Evolutionary conservation across 192 early-diverging fungal species (phyloP), one percentile per base, ranked within the genome.

Genomic region (Umbelopsis vinacea): DNA sequence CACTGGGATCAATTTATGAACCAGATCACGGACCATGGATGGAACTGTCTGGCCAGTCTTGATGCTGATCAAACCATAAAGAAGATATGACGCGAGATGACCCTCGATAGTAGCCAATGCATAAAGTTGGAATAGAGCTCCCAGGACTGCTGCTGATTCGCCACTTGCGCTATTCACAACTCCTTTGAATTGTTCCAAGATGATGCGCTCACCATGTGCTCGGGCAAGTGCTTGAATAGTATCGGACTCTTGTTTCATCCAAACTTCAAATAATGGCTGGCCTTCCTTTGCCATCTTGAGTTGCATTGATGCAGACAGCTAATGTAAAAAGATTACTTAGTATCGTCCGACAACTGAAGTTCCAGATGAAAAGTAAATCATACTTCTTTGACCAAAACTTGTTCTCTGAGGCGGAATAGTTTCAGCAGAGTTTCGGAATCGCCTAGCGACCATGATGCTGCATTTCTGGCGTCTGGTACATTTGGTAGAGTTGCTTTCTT

Each of bases 161-260:
- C 82, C 81, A 53, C 46, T 67, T 24, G 79, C 71, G 69, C 73
- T 37, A 38, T 74, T 22, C 26, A 86, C 67, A 29, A 75, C 82
- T 48, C 76, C 69, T 26, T 81, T 21, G 17, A 86, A 79, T 76
- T 90, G 83, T 68, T 93, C 90, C 35, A 91, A 75, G 37, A 72
- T 72, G 24, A 91, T 82, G 26, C 90, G 81, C 69, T 92, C 89
- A 48, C 92, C 92, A 68, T 84, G 88, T 24, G 92, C 85, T 46
- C 84, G 79, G 26, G 90, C 88, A 9, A 87, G 71, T 17, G 84
- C 84, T 76, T 93, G 92, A 66, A 93, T 89, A 0, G 79, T 76
- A 52, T 93, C 90, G 23, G 87, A 89, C 74, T 93, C 88, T 74
- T 91, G 83, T 53, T 77, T 75, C 92, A 93, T 93, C 92, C 92